Evolutionary conservation across 805 yeast species (phyloP).

Genomic region (Lipomyces japonicus): DNA sequence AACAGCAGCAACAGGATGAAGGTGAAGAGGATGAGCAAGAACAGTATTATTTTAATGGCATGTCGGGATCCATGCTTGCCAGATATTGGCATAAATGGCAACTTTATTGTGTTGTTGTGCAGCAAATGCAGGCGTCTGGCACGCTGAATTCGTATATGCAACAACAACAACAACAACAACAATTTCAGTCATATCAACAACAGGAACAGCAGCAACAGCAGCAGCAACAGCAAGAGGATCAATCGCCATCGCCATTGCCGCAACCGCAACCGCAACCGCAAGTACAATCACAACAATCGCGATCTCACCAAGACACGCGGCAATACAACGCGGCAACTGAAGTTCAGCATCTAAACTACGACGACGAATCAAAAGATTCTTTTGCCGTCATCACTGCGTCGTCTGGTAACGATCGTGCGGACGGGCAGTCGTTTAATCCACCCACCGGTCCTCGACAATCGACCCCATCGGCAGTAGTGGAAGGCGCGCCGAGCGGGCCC

Average conservation of each 20-base stretch:
- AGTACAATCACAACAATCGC: no score
- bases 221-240: background rate
- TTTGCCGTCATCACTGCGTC: no score
- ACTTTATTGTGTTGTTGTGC: slow-evolving; percentile 13
- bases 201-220: background rate
- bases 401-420: background rate
- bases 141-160: background rate
- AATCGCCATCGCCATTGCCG: no score
- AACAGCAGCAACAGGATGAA: background rate
- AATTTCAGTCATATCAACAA: background rate
- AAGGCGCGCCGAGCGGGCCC: slow-evolving; percentile 13
- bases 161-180: background rate
- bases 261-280: no score
- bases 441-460: background rate
- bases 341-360: background rate
- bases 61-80: slow-evolving; percentile 44
- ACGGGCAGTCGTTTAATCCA: background rate
- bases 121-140: slow-evolving; percentile 2
- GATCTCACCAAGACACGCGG: no score
- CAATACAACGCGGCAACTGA: no score
- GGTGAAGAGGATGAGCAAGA: background rate
- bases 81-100: slow-evolving; percentile 44
- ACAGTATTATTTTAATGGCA: slow-evolving; percentile 31
- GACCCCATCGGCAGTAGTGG: background rate
- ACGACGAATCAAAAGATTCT: background rate